Evolutionary conservation across 495 filamentous ascomycete genomes (phyloP), one percentile per base, ranked within the genome.

Genomic region (Penicillium samsonianum): DNA sequence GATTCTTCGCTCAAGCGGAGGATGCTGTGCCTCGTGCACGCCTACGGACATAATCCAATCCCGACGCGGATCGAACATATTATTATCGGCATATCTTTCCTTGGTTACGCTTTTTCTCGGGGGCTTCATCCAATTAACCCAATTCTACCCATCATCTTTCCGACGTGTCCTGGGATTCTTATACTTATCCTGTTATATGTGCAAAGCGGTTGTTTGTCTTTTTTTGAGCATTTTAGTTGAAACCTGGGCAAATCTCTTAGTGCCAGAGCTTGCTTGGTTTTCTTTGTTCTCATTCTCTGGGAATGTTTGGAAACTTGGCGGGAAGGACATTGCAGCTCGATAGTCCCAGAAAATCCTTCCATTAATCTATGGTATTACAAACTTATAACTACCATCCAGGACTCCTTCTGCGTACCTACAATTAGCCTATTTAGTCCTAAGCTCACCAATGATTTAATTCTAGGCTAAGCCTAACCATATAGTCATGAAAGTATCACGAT

Each of bases 11-110:
- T 55, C 52, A 51, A 59, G 47, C 17, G 30, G 28, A 56, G 45
- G 45, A 57, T 61, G 51, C 22, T 44, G 38, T 47, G 46, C 49
- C 37, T 57, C 56, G 16, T 37, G 47, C 47, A 49, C 58, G 44
- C 60, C 52, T 58, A 63, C 57, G 67, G 59, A 67, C 65, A 68
- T 60, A 65, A 60, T 62, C 25, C 52, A 55, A 48, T 60, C 58
- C 61, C 63, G 45, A 45, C 60, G 52, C 62, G 59, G 62, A 65
- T 66, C 63, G 58, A 66, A 65, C 65, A 65, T 69, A 65, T 65
- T 53, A 48, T 67, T 66, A 70, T 65, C 64, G 50, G 50, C 53
- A 26, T 43, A n/a, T 53, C 12, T 45, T 25, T 47, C 23, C 54
- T 50, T 60, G 61, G 26, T 65, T 61, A 47, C 35, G 22, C 56